Percentiles rank a stretch among this genome's conserved stretches.
Evolutionary conservation across 2,329 filamentous ascomycete species (phyloP).

Genomic region (Gremmenia infestans): DNA sequence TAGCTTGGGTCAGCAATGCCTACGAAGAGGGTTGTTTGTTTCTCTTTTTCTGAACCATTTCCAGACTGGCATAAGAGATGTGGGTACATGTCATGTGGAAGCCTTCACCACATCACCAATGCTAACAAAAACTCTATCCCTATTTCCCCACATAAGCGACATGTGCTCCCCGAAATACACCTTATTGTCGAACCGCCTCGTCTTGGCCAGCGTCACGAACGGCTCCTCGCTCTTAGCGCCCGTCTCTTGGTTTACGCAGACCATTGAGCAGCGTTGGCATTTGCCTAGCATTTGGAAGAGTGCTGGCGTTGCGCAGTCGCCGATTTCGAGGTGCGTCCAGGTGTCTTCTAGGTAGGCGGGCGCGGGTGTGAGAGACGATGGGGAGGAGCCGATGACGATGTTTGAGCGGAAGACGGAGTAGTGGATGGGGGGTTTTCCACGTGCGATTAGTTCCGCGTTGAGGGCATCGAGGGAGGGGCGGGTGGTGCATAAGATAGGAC

Average conservation of each 20-base stretch:
- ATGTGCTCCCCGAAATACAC: neutral
- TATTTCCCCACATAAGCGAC: neutral
- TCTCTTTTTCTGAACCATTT: neutral
- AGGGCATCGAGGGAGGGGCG: constrained; percentile 72
- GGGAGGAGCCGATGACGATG: constrained; percentile 59
- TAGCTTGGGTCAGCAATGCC: too few species aligned
- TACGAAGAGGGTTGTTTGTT: neutral
- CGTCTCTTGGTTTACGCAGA: constrained; percentile 85
- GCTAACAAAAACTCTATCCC: neutral
- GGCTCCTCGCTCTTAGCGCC: constrained; percentile 77
- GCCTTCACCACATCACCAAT: neutral
- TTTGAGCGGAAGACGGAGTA: constrained; percentile 84
- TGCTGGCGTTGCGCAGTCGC: constrained; percentile 40
- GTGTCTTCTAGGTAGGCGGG: constrained; percentile 73
- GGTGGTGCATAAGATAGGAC: constrained; percentile 82
- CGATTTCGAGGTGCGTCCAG: constrained; percentile 68
- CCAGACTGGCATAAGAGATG: too few species aligned
- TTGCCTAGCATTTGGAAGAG: constrained; percentile 70
- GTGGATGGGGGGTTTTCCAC: constrained; percentile 59
- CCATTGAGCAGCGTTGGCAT: constrained; percentile 91
- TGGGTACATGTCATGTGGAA: neutral
- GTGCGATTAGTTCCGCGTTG: constrained; percentile 64
- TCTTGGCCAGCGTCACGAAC: neutral
- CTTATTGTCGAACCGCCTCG: neutral
- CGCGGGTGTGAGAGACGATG: neutral